Evolutionary conservation across 164 flowering plant genomes (phyloP), one percentile per base, ranked within the genome.

Genomic region (Protea cynaroides): DNA sequence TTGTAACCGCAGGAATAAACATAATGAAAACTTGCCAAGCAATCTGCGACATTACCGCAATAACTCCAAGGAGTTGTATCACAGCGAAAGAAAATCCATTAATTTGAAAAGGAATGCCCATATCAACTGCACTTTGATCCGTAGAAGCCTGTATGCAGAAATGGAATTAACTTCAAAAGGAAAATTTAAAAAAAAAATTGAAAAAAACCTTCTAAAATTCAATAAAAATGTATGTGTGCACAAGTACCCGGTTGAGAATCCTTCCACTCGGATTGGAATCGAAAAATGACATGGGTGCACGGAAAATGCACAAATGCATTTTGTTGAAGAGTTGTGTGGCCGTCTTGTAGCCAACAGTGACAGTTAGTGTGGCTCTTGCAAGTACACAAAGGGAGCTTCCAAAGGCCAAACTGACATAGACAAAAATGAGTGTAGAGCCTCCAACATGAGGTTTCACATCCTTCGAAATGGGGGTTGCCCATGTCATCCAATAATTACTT

Each of bases 401-500:
- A 62, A 86, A 13, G 7, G 96, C 80, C 70, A 94, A 77, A 61
- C 72, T 79, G 36, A 84, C 79, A 72, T 87, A 91, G 17, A 94
- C 96, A 51, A 71, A 13, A 23, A 91, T 67, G 7, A 87, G 83
- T 13, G 75, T 78, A 10, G 73, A 68, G 65, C 63, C 67, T 7
- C 37, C 36, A 37, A 87, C 93, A 7, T 74, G 52, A 61, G 95
- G 77, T 66, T 74, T 19, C 13, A 3, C 75, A 64, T 79, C 85
- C 57, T 65, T 68, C 5, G 97, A 83, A 11, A 79, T 78, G 1
- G 98, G 97, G 66, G 86, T 74, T 25, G 92, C 96, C 93, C 84
- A 87, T 37, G 93, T 91, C 93, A 94, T 94, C 99, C 99, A 94
- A 57, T 88, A 94, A 64, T 94, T 91, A 79, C 97, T 89, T 56